Evolutionary conservation across 176 grass and related monocot species (phyloP), one percentile per base, ranked within the genome.

Genomic region (Triticum timopheevii): DNA sequence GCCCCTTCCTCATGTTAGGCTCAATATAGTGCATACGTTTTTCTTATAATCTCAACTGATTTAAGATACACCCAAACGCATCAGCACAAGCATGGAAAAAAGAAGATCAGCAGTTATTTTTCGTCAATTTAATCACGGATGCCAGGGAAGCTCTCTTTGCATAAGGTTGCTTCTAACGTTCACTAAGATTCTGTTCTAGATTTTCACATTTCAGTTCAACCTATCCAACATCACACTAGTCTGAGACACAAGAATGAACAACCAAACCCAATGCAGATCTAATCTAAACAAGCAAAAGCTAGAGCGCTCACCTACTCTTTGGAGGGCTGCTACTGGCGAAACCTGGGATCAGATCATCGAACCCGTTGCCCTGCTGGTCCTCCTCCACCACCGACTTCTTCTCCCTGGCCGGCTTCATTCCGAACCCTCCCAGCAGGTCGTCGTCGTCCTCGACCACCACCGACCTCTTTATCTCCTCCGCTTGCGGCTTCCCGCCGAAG

Each of bases 321-420:
- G 71, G 81, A 13, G 72, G 84, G 69, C 74, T 87, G 79, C 82
- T 93, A 13, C 89, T 66, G 1, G 92, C 67, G 12, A 98, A 98
- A 34, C 97, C 94, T 11, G 92, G 94, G 67, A 96, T 92, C 54
- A 98, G 89, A 79, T 96, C 94, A 65, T 96, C 92, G 39, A 94
- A 98, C 23, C 68, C 90, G 6, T 76, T 35, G n/a, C 40, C 45
- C 24, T 20, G 74, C 12, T 4, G 33, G 15, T 40, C 71, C 19
- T 83, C 73, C 2, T 62, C 44, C 72, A 73, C 13, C 69, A 45
- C 88, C 27, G 76, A 22, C 79, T 83, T 79, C 83, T 50, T 86
- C 86, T 83, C 71, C 23, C 64, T 33, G 31, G 35, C 56, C 40
- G 69, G 35, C 63, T 28, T 58, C 80, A 83, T 87, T 80, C 84